phyloP scores from a whole-genome alignment of 2,329 filamentous ascomycete genomes.

The Fonsecaea erecta region DNA sequence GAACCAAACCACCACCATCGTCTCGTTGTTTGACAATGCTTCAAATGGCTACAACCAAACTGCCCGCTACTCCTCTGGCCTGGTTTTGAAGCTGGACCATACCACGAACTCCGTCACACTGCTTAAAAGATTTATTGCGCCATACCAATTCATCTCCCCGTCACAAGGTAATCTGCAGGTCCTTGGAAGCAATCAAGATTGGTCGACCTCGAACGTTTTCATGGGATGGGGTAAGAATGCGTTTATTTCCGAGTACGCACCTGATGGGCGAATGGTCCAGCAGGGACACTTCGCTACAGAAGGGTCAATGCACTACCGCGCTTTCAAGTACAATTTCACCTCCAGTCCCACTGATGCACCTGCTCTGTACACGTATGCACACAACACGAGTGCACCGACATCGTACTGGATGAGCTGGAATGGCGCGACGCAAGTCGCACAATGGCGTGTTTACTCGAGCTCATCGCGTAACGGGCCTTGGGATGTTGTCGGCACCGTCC shows the following conservation, averaged over 20 bases:
- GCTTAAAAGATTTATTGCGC: slow-evolving; percentile 40
- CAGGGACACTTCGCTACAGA: slow-evolving; percentile 45
- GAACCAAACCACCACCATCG: slow-evolving; percentile 45
- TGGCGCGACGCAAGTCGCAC: slow-evolving; percentile 53
- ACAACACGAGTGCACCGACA: slow-evolving; percentile 26
- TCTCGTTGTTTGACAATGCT: slow-evolving; percentile 51
- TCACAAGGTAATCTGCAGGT: slow-evolving; percentile 48
- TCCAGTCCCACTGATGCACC: slow-evolving; percentile 27
- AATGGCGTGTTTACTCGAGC: slow-evolving; percentile 45
- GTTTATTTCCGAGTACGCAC: slow-evolving; percentile 47
- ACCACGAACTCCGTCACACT: slow-evolving; percentile 43
- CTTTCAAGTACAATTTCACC: slow-evolving; percentile 43
- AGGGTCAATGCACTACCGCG: slow-evolving; percentile 49
- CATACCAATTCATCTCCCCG: slow-evolving; percentile 22
- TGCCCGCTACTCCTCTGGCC: slow-evolving; percentile 45
- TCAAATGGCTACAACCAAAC: slow-evolving; percentile 49
- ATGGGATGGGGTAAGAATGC: slow-evolving; percentile 50
- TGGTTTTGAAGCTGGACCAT: slow-evolving; percentile 48
- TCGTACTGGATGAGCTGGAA: slow-evolving; percentile 52
- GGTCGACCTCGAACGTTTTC: slow-evolving; percentile 43
- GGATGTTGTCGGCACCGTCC: slow-evolving; percentile 39
- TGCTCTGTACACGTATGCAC: slow-evolving; percentile 30
- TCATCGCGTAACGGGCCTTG: slow-evolving; percentile 34
- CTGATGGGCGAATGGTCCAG: slow-evolving; percentile 44
- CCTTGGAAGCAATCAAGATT: slow-evolving; percentile 22